A percentile compares a stretch with the other conserved stretches of the same genome.
Evolutionary conservation across 2,329 filamentous ascomycete genomes (phyloP).

Genomic region (Neonectria neomacrospora): DNA sequence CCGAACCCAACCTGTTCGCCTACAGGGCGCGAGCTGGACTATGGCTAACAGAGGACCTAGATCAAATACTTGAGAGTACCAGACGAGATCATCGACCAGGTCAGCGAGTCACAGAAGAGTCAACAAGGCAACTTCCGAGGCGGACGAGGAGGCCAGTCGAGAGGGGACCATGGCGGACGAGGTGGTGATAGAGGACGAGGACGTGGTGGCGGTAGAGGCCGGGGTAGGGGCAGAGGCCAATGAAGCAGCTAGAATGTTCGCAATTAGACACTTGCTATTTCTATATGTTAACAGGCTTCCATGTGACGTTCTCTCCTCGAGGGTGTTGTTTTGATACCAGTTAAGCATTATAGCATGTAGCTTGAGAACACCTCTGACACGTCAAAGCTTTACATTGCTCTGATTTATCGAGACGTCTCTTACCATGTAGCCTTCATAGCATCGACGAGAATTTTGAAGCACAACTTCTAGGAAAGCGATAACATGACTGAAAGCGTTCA

Average conservation of each 20-base stretch:
- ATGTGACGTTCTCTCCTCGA: neutral
- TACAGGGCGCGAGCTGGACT: neutral
- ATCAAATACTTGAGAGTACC: conserved; percentile 98
- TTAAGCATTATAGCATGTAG: neutral
- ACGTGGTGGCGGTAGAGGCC: conserved; percentile 53
- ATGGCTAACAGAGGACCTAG: conserved; percentile 57
- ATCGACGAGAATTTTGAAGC: neutral
- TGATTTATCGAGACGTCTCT: neutral
- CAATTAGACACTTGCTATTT: neutral
- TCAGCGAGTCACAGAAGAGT: conserved; percentile 89
- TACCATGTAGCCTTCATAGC: conserved; percentile 4
- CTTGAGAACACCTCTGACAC: neutral
- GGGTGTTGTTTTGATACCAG: neutral
- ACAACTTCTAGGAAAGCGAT: neutral
- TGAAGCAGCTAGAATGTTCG: conserved; percentile 31
- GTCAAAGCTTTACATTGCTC: neutral
- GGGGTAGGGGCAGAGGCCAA: conserved; percentile 51
- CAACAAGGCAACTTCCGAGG: conserved; percentile 73
- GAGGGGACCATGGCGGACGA: conserved; percentile 68
- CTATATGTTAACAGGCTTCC: neutral
- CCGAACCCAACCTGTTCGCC: neutral
- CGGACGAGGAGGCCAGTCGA: conserved; percentile 68
- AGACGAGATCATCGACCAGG: conserved; percentile 94
- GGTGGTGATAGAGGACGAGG: conserved; percentile 59
- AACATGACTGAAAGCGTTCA: neutral